Evolutionary conservation across 768 basidiomycete species (phyloP).

Genomic region (Mycena epipterygia): DNA sequence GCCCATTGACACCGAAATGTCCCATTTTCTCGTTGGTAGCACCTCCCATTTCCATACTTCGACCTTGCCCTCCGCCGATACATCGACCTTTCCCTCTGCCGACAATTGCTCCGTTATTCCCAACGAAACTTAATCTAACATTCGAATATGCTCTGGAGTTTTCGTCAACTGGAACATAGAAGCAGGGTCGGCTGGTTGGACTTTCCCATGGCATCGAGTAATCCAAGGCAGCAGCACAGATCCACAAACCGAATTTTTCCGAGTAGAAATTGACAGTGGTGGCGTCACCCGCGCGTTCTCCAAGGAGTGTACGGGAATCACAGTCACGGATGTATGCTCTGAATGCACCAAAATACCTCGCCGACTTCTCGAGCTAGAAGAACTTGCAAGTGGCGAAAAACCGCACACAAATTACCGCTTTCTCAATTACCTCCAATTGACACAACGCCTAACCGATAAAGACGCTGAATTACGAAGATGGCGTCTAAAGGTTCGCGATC

Average conservation of each 20-base stretch:
- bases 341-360: not conserved
- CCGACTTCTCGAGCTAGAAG: not conserved
- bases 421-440: not conserved
- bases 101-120: no score
- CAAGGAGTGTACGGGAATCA: not conserved
- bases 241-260: not conserved
- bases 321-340: not conserved
- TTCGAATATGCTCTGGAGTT: not conserved
- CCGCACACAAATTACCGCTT: conserved; percentile 15
- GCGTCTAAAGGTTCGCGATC: not conserved
- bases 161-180: not conserved
- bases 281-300: not conserved
- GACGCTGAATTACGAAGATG: not conserved
- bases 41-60: no score
- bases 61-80: no score
- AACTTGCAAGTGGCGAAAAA: conserved; percentile 1
- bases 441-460: not conserved
- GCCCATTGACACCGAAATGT: no score
- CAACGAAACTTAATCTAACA: not conserved
- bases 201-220: conserved; percentile 4
- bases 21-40: no score
- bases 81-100: no score
- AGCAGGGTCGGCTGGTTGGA: not conserved
- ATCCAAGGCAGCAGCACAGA: not conserved
- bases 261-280: not conserved